A percentile compares a stretch with the other conserved stretches of the same genome.
Evolutionary conservation across 768 basidiomycete species (phyloP).

Genomic region (Astraeus odoratus): DNA sequence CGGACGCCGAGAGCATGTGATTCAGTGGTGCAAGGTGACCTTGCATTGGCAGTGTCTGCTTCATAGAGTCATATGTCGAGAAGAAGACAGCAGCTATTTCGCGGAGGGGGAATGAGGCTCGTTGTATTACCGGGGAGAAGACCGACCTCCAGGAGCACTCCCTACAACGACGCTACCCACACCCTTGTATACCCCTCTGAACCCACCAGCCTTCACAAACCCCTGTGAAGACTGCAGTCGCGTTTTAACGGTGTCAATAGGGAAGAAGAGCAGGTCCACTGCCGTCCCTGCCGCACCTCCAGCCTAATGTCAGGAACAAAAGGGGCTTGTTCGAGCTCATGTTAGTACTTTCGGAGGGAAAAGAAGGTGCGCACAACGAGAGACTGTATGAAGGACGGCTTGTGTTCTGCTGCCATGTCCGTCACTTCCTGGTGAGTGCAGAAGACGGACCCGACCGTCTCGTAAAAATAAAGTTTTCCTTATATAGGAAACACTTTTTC

Average conservation of each 20-base stretch:
- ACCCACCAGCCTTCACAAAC: constrained; percentile 79
- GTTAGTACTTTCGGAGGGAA: constrained; percentile 10
- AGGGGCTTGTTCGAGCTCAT: constrained; percentile 4
- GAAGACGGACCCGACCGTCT: no score
- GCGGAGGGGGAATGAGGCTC: background rate
- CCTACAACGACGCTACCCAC: constrained; percentile 92
- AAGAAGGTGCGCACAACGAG: constrained; percentile 33
- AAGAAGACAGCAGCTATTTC: constrained; percentile 87
- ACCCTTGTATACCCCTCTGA: constrained; percentile 87
- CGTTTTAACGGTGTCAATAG: constrained; percentile 95
- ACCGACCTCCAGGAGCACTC: constrained; percentile 87
- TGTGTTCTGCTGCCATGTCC: constrained; percentile 25
- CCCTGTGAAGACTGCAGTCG: constrained; percentile 86
- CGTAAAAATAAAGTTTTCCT: no score
- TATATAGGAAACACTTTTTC: no score
- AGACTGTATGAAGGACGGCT: constrained; percentile 40
- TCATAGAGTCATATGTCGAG: constrained; percentile 86
- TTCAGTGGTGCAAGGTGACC: constrained; percentile 58
- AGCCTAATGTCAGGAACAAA: constrained; percentile 59
- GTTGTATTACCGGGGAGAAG: background rate
- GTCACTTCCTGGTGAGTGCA: no score
- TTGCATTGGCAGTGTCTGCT: constrained; percentile 60
- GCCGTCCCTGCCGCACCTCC: constrained; percentile 89
- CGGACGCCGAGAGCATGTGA: constrained; percentile 53
- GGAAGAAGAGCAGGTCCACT: constrained; percentile 94